Evolutionary conservation across 306 rosid species (phyloP).

Genomic region (Cicer arietinum): DNA sequence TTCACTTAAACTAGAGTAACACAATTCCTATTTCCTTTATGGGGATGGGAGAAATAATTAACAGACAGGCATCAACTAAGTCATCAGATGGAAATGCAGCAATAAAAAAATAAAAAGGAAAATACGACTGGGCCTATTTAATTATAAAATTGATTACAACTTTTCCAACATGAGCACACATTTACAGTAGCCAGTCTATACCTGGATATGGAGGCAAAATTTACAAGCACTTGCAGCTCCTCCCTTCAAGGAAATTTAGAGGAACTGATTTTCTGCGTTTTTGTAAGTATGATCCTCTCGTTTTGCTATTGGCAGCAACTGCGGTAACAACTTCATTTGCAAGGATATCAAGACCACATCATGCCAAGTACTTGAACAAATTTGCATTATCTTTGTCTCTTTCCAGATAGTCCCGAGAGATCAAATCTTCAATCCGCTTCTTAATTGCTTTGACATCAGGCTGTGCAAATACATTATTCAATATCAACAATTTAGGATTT

Average conservation of each 20-base stretch:
- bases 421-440: conserved; percentile 92
- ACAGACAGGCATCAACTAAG: conserved; percentile 44
- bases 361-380: conserved; percentile 86
- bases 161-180: conserved; percentile 54
- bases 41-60: conserved; percentile 38
- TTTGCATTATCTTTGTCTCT: conserved; percentile 91
- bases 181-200: conserved; percentile 53
- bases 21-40: conserved; percentile 49
- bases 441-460: conserved; percentile 93
- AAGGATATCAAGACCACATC: conserved; percentile 48
- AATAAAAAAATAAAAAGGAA: conserved; percentile 22
- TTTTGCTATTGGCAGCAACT: conserved; percentile 44
- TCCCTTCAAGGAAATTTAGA: conserved; percentile 42
- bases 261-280: conserved; percentile 43
- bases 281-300: conserved; percentile 42
- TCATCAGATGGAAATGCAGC: conserved; percentile 49
- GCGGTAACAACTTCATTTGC: conserved; percentile 39
- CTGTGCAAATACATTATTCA: conserved; percentile 52
- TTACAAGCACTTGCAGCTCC: conserved; percentile 57
- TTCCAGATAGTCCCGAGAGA: conserved; percentile 93
- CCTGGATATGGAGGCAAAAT: conserved; percentile 62
- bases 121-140: conserved; percentile 46
- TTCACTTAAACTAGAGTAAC: conserved; percentile 41
- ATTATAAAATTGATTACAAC: conserved; percentile 51
- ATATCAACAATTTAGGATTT: conserved; percentile 20